Conservation (phyloP, 345 rosid species). For the Sisymbrium altissimum region DNA sequence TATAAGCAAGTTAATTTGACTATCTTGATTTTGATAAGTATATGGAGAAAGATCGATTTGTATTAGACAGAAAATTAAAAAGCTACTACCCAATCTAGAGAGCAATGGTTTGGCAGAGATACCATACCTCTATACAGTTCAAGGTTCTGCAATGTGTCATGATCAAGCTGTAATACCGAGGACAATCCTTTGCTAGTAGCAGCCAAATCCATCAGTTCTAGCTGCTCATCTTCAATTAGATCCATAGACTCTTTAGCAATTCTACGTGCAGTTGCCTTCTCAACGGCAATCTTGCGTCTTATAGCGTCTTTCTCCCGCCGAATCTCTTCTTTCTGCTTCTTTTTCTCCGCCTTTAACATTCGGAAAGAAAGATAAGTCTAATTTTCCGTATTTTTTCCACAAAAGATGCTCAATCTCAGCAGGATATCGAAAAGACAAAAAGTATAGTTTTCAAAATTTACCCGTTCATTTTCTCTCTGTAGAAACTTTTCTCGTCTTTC, state of each 20-base stretch:
- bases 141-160: conserved; percentile 76
- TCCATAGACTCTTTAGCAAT: conserved; percentile 98
- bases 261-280: conserved; percentile 96
- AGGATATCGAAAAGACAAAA: neutral
- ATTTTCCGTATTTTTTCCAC: neutral
- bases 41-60: neutral
- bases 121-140: conserved; percentile 75
- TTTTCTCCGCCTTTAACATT: conserved; percentile 72
- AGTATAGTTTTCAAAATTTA: conserved; percentile 32
- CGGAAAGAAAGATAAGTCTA: conserved; percentile 15
- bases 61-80: neutral
- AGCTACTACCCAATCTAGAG: neutral
- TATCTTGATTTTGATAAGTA: neutral
- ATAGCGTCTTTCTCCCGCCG: conserved; percentile 84
- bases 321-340: conserved; percentile 81
- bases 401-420: conserved; percentile 13
- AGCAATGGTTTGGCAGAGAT: neutral
- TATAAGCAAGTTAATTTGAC: conserved; percentile 4
- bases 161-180: conserved; percentile 77
- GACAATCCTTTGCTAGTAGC: conserved; percentile 76
- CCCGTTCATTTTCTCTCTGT: conserved; percentile 73
- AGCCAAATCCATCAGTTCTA: conserved; percentile 98
- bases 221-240: conserved; percentile 97
- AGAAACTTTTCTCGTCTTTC: conserved; percentile 90
- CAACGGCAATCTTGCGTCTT: conserved; percentile 83